Base-by-base conservation (phyloP, 805 yeast species). In the Cyberlindnera meyerae region DNA sequence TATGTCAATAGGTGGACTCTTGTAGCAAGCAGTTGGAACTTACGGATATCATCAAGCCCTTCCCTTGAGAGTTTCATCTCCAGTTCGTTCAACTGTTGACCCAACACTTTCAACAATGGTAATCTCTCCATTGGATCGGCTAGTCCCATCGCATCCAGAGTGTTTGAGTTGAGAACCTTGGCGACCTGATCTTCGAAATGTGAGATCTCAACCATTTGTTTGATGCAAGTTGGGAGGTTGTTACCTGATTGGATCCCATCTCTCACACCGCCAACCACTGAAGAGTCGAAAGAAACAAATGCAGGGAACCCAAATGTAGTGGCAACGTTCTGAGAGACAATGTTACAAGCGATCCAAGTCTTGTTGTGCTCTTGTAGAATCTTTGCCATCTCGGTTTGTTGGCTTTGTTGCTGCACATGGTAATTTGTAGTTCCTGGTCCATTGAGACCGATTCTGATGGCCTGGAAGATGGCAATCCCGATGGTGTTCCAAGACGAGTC, bases 401-500 rank as follows among this genome's bases (percentile, higher is more conserved):
- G 63, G 8, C 29, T 39, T 34, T 63, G 66, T 57, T 72, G 41
- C 52, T 64, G 37, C 68, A 65, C 49, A 62, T 65, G 57, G 65
- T 63, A 25, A 72, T 71, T 52, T 14, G 53, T 48, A 0, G 56
- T 50, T 15, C 85, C 90, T 0, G 88, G 93, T 16, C 88, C 73
- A 53, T 93, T 96, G 18, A 93, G 66, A 0, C 98, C 97, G 12
- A 90, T 83, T 37, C 97, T 66, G 24, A 89, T 82, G 0, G 97
- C 97, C 54, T 87, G 96, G 60, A 85, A 86, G 50, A 88, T 68
- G 5, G 97, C 97, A 31, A 86, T 79, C 0, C 97, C 97, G 16
- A 87, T 81, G 1, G 97, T 86, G 55, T 84, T 86, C 95, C 97
- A 90, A 4, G 95, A 82, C 7, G 96, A 82, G 55, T 93, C 97